Conservation (phyloP, 2,329 filamentous ascomycete genomes). For the Colletotrichum horii region DNA sequence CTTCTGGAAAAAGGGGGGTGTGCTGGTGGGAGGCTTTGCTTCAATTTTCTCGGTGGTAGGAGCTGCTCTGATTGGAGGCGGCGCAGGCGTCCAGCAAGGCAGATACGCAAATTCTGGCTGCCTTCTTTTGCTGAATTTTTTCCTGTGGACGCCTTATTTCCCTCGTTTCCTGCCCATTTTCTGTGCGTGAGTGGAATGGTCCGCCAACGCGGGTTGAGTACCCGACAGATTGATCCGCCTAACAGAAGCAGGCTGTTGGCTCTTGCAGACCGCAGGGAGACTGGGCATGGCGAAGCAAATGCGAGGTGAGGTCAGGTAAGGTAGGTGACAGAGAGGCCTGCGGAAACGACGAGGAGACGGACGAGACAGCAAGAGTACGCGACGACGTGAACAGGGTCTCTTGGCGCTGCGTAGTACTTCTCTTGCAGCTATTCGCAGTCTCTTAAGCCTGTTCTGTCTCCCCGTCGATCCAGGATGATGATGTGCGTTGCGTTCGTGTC, state of each 20-base stretch:
- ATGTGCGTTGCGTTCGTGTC: slow-evolving; percentile 1
- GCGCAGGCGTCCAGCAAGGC: slow-evolving; percentile 17
- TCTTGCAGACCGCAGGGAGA: background rate
- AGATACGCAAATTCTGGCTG: slow-evolving; percentile 4
- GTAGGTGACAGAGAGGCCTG: background rate
- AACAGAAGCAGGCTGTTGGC: background rate
- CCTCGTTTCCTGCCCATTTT: background rate
- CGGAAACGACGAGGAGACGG: background rate
- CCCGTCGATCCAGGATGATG: slow-evolving; percentile 6
- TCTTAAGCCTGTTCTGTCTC: background rate
- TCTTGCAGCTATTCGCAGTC: slow-evolving; percentile 2
- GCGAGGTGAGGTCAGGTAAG: background rate
- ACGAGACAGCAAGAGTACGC: background rate
- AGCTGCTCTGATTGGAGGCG: slow-evolving; percentile 8
- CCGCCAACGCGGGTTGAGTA: slow-evolving; percentile 4
- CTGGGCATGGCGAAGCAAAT: background rate
- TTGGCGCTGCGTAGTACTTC: slow-evolving; percentile 20
- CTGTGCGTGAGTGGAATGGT: slow-evolving; percentile 1
- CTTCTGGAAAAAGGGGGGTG: background rate
- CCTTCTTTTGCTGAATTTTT: background rate
- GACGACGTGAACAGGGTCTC: background rate
- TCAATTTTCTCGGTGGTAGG: slow-evolving; percentile 4
- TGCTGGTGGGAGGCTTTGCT: background rate
- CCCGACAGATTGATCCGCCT: slow-evolving; percentile 13
- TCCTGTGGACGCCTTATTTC: slow-evolving; percentile 3